These are phyloP conservation scores for Heritiera fomes DNA, from an alignment of 345 rosid genomes.

Conservation along the genomic window DNA sequence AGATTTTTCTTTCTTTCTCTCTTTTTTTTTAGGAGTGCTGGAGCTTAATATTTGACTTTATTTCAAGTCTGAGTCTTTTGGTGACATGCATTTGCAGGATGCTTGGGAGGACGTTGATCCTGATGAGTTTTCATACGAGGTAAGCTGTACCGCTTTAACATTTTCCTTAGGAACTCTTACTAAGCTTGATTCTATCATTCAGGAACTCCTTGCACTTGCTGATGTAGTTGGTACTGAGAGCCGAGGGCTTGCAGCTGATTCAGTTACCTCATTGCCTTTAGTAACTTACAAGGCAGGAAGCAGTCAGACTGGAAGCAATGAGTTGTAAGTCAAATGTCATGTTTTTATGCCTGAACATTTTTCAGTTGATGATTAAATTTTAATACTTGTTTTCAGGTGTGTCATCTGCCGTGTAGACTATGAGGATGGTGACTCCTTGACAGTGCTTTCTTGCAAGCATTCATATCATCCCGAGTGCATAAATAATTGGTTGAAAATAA, in stretches of 20 bases:
- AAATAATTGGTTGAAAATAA: slow-evolving; percentile 92
- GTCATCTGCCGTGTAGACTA: slow-evolving; percentile 89
- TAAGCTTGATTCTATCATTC: slow-evolving; percentile 20
- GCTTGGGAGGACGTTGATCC: slow-evolving; percentile 94
- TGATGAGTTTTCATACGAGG: slow-evolving; percentile 93
- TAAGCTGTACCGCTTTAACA: slow-evolving; percentile 29
- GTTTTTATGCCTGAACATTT: slow-evolving; percentile 4
- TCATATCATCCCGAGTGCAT: slow-evolving; percentile 93
- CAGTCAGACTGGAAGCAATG: slow-evolving; percentile 77
- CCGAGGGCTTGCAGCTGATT: slow-evolving; percentile 86
- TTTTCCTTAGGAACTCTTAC: slow-evolving; percentile 7
- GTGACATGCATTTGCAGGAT: slow-evolving; percentile 50
- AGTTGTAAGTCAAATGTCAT: slow-evolving; percentile 60
- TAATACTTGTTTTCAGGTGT: slow-evolving; percentile 56
- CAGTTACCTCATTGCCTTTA: slow-evolving; percentile 77
- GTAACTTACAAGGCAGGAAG: slow-evolving; percentile 64
- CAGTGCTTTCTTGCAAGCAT: slow-evolving; percentile 88
- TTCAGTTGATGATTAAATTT: slow-evolving; percentile 9
- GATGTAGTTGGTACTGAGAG: slow-evolving; percentile 90
- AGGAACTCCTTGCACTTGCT: slow-evolving; percentile 94
- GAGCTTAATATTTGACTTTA: not conserved
- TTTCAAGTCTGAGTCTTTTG: slow-evolving; percentile 8
- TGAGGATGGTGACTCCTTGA: slow-evolving; percentile 81
- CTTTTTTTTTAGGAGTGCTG: not conserved
- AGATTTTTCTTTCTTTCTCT: not conserved